Evolutionary conservation across 2,329 filamentous ascomycete species (phyloP), one percentile per base, ranked within the genome.

Genomic region (Calonectria henricotiae): DNA sequence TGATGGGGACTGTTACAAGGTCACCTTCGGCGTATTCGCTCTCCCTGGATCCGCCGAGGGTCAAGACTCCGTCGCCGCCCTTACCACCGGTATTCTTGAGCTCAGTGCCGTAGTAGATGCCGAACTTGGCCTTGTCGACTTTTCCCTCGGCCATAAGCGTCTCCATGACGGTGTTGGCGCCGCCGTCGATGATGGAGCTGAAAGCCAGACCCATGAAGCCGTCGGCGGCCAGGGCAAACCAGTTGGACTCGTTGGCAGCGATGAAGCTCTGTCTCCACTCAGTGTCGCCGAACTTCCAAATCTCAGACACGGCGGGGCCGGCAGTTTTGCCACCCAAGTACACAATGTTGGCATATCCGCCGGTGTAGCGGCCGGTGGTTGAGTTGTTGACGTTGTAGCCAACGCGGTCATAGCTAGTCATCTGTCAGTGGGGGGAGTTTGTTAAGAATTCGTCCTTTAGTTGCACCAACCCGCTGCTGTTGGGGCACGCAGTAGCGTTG

Each of bases 171-270:
- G 81, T 80, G 37, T 76, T 75, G 15, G 80, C 77, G 23, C 72
- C 75, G 54, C 74, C 77, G 13, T 77, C 79, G 41, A 77, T 69
- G 71, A 82, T 82, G 44, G 77, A 77, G 60, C 73, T 73, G 61
- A 83, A 83, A 8, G 77, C 80, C 17, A 83, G 72, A 2, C 82
- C 81, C 30, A 83, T 68, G 73, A 83, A 82, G 32, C 82, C 81
- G 62, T 83, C 81, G 5, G 75, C 77, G 0, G 81, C 75, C 20
- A 79, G 72, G 27, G 73, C 73, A 1, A 67, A 65, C 80, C 80
- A 82, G n/a, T 74, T 75, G 61, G 68, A 78, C 67, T 76, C 63
- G 68, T 78, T 78, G 43, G 77, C 79, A 3, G 76, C 73, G 35
- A 83, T 72, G 69, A 82, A 82, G 20, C 74, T 73, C 73, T 81